Conservation (phyloP, 257 asterid genomes). For the Datura wrightii region DNA sequence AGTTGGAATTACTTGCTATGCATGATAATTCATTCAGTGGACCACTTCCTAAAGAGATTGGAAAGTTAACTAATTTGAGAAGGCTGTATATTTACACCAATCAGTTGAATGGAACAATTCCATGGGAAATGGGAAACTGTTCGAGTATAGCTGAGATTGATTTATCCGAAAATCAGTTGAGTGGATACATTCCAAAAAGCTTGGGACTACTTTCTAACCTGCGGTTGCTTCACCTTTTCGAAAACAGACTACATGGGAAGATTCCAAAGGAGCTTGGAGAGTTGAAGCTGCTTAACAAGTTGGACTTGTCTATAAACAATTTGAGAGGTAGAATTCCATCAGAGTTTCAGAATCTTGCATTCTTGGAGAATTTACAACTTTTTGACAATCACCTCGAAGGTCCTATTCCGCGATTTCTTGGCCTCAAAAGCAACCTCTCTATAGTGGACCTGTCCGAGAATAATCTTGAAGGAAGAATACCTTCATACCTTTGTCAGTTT, state of each 20-base stretch:
- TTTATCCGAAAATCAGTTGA: constrained; percentile 73
- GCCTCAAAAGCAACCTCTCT: constrained; percentile 62
- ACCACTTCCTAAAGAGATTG: constrained; percentile 65
- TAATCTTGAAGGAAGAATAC: constrained; percentile 72
- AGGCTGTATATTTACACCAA: constrained; percentile 71
- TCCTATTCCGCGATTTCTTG: constrained; percentile 70
- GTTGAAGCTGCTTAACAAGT: constrained; percentile 53
- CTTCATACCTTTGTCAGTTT: constrained; percentile 61
- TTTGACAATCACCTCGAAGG: constrained; percentile 73
- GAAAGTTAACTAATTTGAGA: constrained; percentile 55
- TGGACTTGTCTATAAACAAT: constrained; percentile 78
- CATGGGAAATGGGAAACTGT: constrained; percentile 67
- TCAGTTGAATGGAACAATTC: constrained; percentile 73
- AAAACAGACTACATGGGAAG: constrained; percentile 63
- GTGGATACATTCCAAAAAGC: constrained; percentile 62
- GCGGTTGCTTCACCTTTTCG: constrained; percentile 72
- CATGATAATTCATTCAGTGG: constrained; percentile 69
- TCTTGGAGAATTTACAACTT: constrained; percentile 69
- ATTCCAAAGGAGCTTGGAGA: constrained; percentile 68
- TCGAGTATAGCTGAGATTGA: constrained; percentile 69
- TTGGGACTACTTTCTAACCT: constrained; percentile 58
- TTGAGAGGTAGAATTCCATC: constrained; percentile 76
- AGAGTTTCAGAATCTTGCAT: constrained; percentile 62
- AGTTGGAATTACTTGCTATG: constrained; percentile 70
- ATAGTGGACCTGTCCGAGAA: constrained; percentile 77